These are phyloP conservation scores for Podosphaera fusca DNA, from an alignment of 2,329 filamentous ascomycete genomes.

Conservation along the genomic window DNA sequence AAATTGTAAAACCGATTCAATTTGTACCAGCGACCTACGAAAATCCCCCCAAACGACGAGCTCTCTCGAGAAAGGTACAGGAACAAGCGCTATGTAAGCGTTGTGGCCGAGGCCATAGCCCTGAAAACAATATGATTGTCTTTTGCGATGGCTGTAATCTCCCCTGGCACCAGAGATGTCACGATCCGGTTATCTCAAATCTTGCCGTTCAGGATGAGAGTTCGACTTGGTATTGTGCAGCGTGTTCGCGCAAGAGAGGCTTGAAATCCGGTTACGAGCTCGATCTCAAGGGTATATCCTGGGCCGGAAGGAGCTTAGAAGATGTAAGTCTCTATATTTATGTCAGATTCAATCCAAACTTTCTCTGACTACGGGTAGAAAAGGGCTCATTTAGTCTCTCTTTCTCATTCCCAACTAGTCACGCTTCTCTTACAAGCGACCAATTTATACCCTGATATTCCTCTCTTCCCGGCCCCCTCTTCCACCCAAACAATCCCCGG, in stretches of 20 bases:
- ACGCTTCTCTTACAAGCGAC: slow-evolving; percentile 39
- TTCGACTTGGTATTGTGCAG: slow-evolving; percentile 47
- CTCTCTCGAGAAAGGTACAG: slow-evolving; percentile 32
- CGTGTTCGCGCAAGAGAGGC: slow-evolving; percentile 30
- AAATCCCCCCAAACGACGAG: slow-evolving; percentile 18
- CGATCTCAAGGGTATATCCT: slow-evolving; percentile 11
- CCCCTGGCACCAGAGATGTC: slow-evolving; percentile 64
- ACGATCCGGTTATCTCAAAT: slow-evolving; percentile 50
- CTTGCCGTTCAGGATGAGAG: slow-evolving; percentile 42
- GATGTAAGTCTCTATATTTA: slow-evolving; percentile 16
- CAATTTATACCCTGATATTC: slow-evolving; percentile 37
- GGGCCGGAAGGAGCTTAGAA: slow-evolving; percentile 16
- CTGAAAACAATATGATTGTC: slow-evolving; percentile 55
- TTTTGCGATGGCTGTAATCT: slow-evolving; percentile 66
- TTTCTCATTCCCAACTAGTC: slow-evolving; percentile 38
- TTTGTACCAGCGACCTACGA: slow-evolving; percentile 34
- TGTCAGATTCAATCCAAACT: background rate
- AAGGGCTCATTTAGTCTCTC: slow-evolving; percentile 35
- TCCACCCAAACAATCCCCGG: background rate
- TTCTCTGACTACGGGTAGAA: slow-evolving; percentile 21
- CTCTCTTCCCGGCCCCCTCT: slow-evolving; percentile 29
- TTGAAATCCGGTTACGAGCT: slow-evolving; percentile 18
- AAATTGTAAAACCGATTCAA: slow-evolving; percentile 40
- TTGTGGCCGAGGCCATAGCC: slow-evolving; percentile 50
- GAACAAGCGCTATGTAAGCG: slow-evolving; percentile 42